These are phyloP conservation scores for Solanum phureja DNA, from an alignment of 257 asterid species.

Conservation along the genomic window DNA sequence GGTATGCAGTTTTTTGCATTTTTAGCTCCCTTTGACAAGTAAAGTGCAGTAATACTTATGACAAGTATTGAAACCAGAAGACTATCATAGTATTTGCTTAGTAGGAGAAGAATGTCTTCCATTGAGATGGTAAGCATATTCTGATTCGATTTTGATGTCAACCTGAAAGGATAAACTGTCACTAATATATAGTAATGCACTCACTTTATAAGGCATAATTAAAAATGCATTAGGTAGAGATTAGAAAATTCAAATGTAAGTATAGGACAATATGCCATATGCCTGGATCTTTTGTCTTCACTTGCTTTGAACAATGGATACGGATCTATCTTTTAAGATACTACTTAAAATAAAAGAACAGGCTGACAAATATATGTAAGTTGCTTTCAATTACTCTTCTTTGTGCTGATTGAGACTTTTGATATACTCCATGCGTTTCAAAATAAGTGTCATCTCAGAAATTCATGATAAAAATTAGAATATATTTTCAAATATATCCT, in stretches of 20 bases:
- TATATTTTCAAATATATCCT: background rate
- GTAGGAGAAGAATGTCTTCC: background rate
- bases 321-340: background rate
- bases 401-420: background rate
- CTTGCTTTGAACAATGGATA: background rate
- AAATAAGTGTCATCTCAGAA: too few relatives aligned
- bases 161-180: background rate
- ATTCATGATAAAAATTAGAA: too few relatives aligned
- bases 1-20: constrained; percentile 17
- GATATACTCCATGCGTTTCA: background rate
- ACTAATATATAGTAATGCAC: background rate
- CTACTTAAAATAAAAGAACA: background rate
- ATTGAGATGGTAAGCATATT: constrained; percentile 11
- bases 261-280: constrained; percentile 6
- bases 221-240: background rate
- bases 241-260: background rate
- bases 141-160: background rate
- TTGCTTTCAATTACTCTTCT: background rate
- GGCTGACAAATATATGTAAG: background rate
- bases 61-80: constrained; percentile 14
- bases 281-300: background rate
- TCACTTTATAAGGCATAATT: background rate
- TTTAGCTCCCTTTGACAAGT: constrained; percentile 2
- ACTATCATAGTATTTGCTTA: background rate
- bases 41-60: background rate